Percentiles rank a stretch among this genome's conserved stretches.
These are phyloP conservation scores for Xylariomycetidae sp. DNA, from an alignment of 2,329 filamentous ascomycete genomes.

Conservation along the genomic window DNA sequence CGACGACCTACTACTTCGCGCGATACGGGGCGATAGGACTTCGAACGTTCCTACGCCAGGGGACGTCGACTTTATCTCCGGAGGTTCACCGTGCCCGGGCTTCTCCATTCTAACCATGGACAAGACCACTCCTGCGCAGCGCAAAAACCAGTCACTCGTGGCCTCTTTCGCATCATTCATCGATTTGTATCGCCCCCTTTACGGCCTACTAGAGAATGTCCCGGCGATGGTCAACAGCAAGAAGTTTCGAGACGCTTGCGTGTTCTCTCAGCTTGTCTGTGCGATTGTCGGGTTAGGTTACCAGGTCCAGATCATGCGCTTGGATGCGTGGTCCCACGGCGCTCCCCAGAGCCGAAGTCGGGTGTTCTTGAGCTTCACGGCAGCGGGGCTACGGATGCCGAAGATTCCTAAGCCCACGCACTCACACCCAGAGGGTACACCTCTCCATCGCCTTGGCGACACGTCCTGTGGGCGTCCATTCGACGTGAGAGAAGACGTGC, in stretches of 20 bases:
- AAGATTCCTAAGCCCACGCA: conserved; percentile 55
- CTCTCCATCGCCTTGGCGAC: conserved; percentile 42
- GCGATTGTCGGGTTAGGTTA: conserved; percentile 72
- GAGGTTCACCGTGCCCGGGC: conserved; percentile 71
- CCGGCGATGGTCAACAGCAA: conserved; percentile 51
- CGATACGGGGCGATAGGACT: conserved; percentile 42
- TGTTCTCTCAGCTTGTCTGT: conserved; percentile 68
- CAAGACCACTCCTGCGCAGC: conserved; percentile 47
- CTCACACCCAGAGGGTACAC: conserved; percentile 41
- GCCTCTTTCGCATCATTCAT: conserved; percentile 70
- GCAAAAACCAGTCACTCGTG: conserved; percentile 69
- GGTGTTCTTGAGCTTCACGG: conserved; percentile 66
- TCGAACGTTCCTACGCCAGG: conserved; percentile 57
- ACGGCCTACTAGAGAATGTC: conserved; percentile 74
- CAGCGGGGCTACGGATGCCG: conserved; percentile 56
- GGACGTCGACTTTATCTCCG: conserved; percentile 62
- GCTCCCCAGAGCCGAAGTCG: conserved; percentile 60
- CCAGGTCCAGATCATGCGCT: conserved; percentile 60
- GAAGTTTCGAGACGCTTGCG: conserved; percentile 48
- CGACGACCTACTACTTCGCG: conserved; percentile 56
- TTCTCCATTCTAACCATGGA: conserved; percentile 61
- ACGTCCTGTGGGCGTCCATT: conserved; percentile 56
- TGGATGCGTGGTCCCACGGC: conserved; percentile 66
- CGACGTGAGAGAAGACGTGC: conserved; percentile 41
- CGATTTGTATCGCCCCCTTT: conserved; percentile 69